These are phyloP conservation scores for Sphagnum magellanicum DNA, from an alignment of 228 moss, liverwort and hornwort species.

Conservation along the genomic window DNA sequence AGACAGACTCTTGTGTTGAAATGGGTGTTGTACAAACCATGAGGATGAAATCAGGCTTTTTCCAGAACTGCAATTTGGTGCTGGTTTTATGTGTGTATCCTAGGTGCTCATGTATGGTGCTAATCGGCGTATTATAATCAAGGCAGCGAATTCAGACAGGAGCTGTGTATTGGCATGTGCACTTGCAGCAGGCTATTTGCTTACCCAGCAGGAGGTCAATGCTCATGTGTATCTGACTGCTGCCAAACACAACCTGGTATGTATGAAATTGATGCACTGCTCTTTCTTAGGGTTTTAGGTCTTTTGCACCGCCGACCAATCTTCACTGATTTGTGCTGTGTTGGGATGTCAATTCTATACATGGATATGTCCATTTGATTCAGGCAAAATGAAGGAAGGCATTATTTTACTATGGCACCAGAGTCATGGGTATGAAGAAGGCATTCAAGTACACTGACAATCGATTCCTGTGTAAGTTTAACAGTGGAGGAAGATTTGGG, in stretches of 20 bases:
- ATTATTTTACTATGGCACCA: too few species aligned
- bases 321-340: too few species aligned
- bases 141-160: constrained; percentile 59
- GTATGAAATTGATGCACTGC: neutral
- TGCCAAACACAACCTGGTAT: constrained; percentile 66
- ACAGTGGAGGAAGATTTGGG: neutral
- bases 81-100: neutral
- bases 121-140: constrained; percentile 45
- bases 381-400: too few species aligned
- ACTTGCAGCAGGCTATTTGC: constrained; percentile 54
- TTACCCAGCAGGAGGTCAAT: constrained; percentile 22
- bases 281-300: too few species aligned
- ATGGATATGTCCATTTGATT: too few species aligned
- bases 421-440: too few species aligned
- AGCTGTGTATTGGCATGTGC: constrained; percentile 76
- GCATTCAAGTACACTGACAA: too few species aligned
- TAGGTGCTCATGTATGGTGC: constrained; percentile 73
- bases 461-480: neutral
- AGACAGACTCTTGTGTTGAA: too few species aligned
- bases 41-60: neutral
- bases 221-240: constrained; percentile 37
- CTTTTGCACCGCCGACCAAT: too few species aligned
- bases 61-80: neutral
- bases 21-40: too few species aligned
- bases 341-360: too few species aligned